Percentiles rank a stretch among this genome's conserved stretches.
These are phyloP conservation scores for Polychaeton citri DNA, from an alignment of 2,329 filamentous ascomycete genomes.

Conservation along the genomic window DNA sequence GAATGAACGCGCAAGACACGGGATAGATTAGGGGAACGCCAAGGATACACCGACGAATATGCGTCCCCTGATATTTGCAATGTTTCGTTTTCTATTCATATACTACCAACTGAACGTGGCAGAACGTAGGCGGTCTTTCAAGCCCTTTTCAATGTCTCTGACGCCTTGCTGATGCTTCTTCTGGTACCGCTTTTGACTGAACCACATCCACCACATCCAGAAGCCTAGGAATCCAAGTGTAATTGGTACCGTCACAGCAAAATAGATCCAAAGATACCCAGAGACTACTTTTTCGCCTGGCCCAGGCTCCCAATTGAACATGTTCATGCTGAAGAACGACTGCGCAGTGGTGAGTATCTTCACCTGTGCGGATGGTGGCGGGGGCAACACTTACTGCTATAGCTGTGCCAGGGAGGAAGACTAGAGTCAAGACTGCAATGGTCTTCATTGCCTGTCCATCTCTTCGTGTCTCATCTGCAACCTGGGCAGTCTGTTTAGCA, in stretches of 20 bases:
- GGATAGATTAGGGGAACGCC: too few relatives aligned
- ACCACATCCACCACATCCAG: conserved; percentile 18
- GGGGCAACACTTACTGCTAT: conserved; percentile 13
- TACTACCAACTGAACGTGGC: conserved; percentile 17
- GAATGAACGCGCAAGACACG: too few relatives aligned
- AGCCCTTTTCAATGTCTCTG: conserved; percentile 16
- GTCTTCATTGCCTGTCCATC: conserved; percentile 33
- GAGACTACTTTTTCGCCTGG: conserved; percentile 14
- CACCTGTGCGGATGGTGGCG: conserved; percentile 3
- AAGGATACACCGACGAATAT: too few relatives aligned
- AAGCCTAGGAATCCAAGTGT: conserved; percentile 8
- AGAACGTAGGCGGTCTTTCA: conserved; percentile 16
- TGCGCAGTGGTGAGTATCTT: conserved; percentile 2
- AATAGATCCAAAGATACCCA: conserved; percentile 19
- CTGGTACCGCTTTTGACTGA: conserved; percentile 13
- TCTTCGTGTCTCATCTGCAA: conserved; percentile 19
- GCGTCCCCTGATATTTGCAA: too few relatives aligned
- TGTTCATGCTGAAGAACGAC: conserved; percentile 21
- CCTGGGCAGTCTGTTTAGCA: conserved; percentile 20
- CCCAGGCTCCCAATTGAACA: conserved; percentile 14
- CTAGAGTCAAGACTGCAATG: conserved; percentile 30
- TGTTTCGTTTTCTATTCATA: too few relatives aligned
- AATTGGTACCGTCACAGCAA: conserved; percentile 20
- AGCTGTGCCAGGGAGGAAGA: conserved; percentile 30
- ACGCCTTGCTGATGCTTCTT: conserved; percentile 15